phyloP scores from a whole-genome alignment of 1,284 basidiomycete species.

The Pseudomicrostroma phylloplanum region DNA sequence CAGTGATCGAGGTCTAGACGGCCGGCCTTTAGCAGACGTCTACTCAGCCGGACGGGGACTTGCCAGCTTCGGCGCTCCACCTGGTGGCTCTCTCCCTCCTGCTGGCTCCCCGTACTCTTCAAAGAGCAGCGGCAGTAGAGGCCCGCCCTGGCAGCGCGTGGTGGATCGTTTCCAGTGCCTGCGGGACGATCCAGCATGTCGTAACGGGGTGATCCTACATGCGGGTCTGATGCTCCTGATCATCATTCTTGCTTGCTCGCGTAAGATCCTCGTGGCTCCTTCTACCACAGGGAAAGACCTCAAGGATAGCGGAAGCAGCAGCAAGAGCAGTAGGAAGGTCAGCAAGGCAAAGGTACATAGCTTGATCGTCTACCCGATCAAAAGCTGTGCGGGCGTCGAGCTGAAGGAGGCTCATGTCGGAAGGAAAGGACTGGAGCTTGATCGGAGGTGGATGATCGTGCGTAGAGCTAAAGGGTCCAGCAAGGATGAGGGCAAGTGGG shows the following conservation, averaged over 20 bases:
- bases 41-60: no score
- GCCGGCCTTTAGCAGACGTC: conserved; percentile 14
- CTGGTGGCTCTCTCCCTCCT: no score
- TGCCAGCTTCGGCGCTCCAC: no score
- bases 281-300: neutral
- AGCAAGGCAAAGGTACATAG: conserved; percentile 19
- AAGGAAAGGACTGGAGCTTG: conserved; percentile 30
- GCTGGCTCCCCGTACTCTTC: no score
- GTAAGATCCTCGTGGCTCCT: neutral
- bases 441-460: conserved; percentile 36
- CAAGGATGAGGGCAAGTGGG: conserved; percentile 6
- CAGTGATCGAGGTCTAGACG: conserved; percentile 24
- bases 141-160: conserved; percentile 11
- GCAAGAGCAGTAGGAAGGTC: neutral
- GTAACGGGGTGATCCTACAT: neutral
- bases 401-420: conserved; percentile 15
- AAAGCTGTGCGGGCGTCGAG: conserved; percentile 26
- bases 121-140: no score
- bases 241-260: neutral
- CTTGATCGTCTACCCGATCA: conserved; percentile 38
- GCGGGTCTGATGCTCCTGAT: neutral
- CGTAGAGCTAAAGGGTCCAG: neutral
- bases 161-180: conserved; percentile 3
- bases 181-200: neutral
- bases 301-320: neutral